Evolutionary conservation across 75 land plant genomes (phyloP).

Genomic region (Isoetes taiwanensis): DNA sequence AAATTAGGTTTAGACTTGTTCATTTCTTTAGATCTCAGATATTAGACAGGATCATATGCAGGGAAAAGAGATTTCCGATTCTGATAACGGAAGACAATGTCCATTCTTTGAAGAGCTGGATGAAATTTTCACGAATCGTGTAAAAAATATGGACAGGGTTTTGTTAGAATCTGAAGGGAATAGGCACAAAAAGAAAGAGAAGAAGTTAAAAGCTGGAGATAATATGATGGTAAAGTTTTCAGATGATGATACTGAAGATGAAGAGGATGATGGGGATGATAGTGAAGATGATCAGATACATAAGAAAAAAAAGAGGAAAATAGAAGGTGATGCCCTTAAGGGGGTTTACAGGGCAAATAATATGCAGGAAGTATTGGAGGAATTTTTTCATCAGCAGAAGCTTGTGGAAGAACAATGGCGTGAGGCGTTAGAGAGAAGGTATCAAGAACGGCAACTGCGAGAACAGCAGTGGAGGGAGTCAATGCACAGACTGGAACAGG

Average conservation of each 20-base stretch:
- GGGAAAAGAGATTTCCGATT: constrained; percentile 6
- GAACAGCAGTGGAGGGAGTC: neutral
- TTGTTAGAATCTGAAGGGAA: neutral
- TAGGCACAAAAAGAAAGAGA: neutral
- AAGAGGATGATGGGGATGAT: neutral
- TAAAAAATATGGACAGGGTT: neutral
- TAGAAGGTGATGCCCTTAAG: neutral
- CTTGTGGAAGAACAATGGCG: neutral
- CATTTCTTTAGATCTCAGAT: too few species aligned
- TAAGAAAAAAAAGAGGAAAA: constrained; percentile 4
- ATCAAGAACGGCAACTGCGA: neutral
- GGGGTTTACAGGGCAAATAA: neutral
- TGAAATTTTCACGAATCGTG: neutral
- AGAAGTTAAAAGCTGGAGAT: neutral
- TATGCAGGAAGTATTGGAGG: constrained; percentile 5
- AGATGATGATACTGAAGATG: neutral
- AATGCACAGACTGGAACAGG: neutral
- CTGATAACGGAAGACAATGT: neutral
- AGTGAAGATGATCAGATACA: neutral
- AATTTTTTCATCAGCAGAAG: constrained; percentile 5
- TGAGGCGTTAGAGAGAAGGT: neutral
- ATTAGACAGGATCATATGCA: too few species aligned
- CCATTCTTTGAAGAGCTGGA: constrained; percentile 6
- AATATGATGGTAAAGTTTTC: neutral
- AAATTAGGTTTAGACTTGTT: too few species aligned